Conservation (phyloP, 257 asterid genomes). For the Jasminum sambac region DNA sequence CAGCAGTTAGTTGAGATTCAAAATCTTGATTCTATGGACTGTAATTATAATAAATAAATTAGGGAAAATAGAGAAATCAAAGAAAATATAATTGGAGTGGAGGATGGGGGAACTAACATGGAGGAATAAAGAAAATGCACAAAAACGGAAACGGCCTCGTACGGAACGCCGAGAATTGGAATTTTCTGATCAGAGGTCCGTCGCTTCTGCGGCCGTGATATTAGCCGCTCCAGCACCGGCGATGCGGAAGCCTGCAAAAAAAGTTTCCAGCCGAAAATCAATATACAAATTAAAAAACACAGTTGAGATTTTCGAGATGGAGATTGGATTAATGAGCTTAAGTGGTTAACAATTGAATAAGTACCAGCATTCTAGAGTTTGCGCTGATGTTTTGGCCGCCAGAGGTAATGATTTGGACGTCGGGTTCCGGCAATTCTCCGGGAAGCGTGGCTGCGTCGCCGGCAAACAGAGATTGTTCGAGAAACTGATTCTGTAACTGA, state of each 20-base stretch:
- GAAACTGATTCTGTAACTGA: slow-evolving; percentile 4
- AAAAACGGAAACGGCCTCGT: slow-evolving; percentile 77
- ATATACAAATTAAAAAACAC: background rate
- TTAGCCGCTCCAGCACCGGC: slow-evolving; percentile 74
- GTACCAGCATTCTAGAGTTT: slow-evolving; percentile 69
- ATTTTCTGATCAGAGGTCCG: slow-evolving; percentile 51
- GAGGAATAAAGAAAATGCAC: slow-evolving; percentile 65
- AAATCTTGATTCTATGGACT: background rate
- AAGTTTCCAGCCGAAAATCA: background rate
- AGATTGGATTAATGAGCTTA: background rate
- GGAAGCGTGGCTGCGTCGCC: background rate
- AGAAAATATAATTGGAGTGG: slow-evolving; percentile 19
- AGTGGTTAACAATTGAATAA: background rate
- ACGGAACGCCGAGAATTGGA: slow-evolving; percentile 78
- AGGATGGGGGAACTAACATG: slow-evolving; percentile 50
- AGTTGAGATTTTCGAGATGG: background rate
- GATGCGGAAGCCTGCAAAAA: slow-evolving; percentile 72
- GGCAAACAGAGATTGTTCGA: slow-evolving; percentile 19
- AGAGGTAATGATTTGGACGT: slow-evolving; percentile 61
- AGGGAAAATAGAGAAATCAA: background rate
- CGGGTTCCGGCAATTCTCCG: slow-evolving; percentile 56
- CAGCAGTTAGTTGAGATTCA: background rate
- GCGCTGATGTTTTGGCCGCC: slow-evolving; percentile 62
- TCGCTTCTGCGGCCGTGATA: slow-evolving; percentile 59
- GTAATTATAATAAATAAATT: background rate